phyloP scores from a whole-genome alignment of 1,284 basidiomycete genomes.

The Tetrapyrgos nigripes region DNA sequence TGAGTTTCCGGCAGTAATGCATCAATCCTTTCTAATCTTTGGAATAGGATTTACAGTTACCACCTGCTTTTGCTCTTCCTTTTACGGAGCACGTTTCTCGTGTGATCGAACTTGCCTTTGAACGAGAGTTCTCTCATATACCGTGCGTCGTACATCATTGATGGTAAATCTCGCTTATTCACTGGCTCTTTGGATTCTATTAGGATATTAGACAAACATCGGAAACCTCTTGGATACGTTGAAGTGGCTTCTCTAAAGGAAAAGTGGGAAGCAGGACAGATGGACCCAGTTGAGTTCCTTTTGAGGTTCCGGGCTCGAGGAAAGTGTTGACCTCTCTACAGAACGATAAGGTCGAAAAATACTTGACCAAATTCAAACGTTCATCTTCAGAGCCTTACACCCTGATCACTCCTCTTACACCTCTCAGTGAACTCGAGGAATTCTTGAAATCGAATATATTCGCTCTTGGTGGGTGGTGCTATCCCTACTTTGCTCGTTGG shows the following conservation, averaged over 20 bases:
- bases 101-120: constrained; percentile 87
- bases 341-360: constrained; percentile 68
- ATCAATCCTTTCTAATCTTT: constrained; percentile 1
- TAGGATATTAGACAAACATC: constrained; percentile 77
- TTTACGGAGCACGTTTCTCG: constrained; percentile 71
- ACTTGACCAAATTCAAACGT: constrained; percentile 82
- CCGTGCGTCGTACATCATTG: constrained; percentile 57
- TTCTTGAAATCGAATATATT: constrained; percentile 79
- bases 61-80: constrained; percentile 87
- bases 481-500: neutral
- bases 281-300: constrained; percentile 60
- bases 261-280: constrained; percentile 77
- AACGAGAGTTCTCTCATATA: constrained; percentile 90
- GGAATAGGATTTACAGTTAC: constrained; percentile 84
- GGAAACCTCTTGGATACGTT: constrained; percentile 83
- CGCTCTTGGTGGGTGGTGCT: constrained; percentile 66
- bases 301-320: neutral
- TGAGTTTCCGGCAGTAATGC: neutral
- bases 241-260: constrained; percentile 77
- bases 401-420: constrained; percentile 80
- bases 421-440: constrained; percentile 76
- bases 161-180: neutral
- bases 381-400: constrained; percentile 73
- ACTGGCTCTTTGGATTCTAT: neutral
- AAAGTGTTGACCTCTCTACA: constrained; percentile 34